These are phyloP conservation scores for Debaryomyces sp. DNA, from an alignment of 1,139 yeast genomes.

Conservation along the genomic window DNA sequence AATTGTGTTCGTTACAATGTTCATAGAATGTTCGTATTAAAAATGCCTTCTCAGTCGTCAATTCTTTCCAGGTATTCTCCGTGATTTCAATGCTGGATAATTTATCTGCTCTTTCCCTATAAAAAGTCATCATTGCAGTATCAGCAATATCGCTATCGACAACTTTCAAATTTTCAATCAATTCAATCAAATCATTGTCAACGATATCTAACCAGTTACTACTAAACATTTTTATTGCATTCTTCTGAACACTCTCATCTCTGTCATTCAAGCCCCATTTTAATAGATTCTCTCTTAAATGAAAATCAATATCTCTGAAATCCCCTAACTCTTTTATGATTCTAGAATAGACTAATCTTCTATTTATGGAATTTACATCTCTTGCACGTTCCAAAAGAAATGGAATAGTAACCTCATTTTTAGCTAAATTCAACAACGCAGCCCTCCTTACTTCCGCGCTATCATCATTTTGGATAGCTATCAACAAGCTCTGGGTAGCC, in stretches of 20 bases:
- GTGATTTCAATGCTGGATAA: conserved; percentile 60
- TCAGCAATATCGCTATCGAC: conserved; percentile 67
- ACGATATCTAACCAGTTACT: conserved; percentile 71
- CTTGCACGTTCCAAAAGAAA: conserved; percentile 78
- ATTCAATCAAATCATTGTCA: conserved; percentile 69
- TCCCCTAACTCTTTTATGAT: conserved; percentile 70
- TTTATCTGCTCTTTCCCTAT: conserved; percentile 63
- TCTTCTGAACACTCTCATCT: conserved; percentile 69
- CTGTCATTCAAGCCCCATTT: conserved; percentile 90
- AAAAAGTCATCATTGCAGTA: conserved; percentile 64
- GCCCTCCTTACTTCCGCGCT: conserved; percentile 90
- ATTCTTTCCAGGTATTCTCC: conserved; percentile 62
- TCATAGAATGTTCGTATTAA: conserved; percentile 68
- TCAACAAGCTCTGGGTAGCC: conserved; percentile 49
- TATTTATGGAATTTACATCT: conserved; percentile 70
- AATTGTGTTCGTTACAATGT: conserved; percentile 57
- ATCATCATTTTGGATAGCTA: conserved; percentile 72
- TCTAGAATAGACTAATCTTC: conserved; percentile 73
- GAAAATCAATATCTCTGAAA: conserved; percentile 57
- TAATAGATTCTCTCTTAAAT: conserved; percentile 67
- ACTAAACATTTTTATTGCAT: conserved; percentile 73
- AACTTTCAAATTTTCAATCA: conserved; percentile 72
- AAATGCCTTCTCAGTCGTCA: conserved; percentile 77
- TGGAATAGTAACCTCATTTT: conserved; percentile 56
- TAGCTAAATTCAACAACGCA: conserved; percentile 69